A percentile compares a stretch with the other conserved stretches of the same genome.
These are phyloP conservation scores for Dryadomyces sulphureus DNA, from an alignment of 2,329 filamentous ascomycete species.

Conservation along the genomic window DNA sequence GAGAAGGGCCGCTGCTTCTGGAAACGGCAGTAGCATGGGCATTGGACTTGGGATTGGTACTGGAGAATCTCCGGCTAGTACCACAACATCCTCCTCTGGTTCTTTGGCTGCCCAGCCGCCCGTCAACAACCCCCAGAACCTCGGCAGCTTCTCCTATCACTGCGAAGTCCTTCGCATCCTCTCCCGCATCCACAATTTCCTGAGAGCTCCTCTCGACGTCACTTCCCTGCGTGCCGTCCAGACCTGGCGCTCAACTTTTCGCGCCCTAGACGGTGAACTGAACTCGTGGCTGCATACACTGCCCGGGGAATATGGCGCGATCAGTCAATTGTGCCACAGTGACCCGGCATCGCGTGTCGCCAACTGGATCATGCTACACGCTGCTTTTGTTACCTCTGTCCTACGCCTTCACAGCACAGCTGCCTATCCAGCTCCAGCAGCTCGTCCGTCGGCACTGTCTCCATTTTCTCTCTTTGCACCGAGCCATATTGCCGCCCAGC, in stretches of 20 bases:
- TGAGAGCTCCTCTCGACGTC: constrained; percentile 82
- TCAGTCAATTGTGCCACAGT: constrained; percentile 60
- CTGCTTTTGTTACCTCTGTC: constrained; percentile 76
- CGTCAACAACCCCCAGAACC: constrained; percentile 52
- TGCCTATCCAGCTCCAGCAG: constrained; percentile 49
- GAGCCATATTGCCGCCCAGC: constrained; percentile 69
- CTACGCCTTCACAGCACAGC: constrained; percentile 84
- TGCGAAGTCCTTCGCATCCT: constrained; percentile 79
- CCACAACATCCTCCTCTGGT: not conserved
- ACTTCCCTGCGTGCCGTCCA: constrained; percentile 71
- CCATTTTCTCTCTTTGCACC: constrained; percentile 61
- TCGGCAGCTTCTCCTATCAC: constrained; percentile 80
- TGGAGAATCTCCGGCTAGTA: not conserved
- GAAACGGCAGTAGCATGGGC: not conserved
- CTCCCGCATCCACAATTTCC: constrained; percentile 72
- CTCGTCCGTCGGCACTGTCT: constrained; percentile 51
- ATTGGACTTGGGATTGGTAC: not conserved
- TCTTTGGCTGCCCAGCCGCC: not conserved
- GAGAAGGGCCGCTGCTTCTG: not conserved
- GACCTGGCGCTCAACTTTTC: constrained; percentile 75
- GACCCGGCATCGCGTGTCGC: constrained; percentile 57
- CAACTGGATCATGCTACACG: constrained; percentile 82
- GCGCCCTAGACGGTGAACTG: constrained; percentile 66
- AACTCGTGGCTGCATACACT: constrained; percentile 74
- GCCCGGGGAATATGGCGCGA: constrained; percentile 71